Conservation (phyloP, 75 land plant species). For the Isoetes taiwanensis region DNA sequence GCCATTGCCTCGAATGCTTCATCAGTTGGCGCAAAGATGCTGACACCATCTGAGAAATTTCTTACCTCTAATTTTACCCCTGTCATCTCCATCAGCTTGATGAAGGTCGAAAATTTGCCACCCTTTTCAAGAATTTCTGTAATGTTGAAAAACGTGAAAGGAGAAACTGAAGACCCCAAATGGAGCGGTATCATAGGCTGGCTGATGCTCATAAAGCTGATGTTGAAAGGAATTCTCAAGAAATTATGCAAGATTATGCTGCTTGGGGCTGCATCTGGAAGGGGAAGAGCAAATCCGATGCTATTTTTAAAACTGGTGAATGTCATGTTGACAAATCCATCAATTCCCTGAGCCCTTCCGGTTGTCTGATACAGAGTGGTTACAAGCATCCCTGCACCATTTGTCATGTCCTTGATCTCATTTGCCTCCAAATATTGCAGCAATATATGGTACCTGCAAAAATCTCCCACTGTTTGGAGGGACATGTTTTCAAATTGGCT, state of each 20-base stretch:
- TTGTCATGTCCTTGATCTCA: slow-evolving; percentile 39
- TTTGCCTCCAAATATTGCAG: slow-evolving; percentile 43
- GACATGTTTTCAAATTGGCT: slow-evolving; percentile 23
- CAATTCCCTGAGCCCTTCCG: slow-evolving; percentile 41
- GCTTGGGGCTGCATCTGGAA: no score
- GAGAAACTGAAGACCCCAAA: no score
- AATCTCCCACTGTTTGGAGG: slow-evolving; percentile 16
- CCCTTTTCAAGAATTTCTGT: slow-evolving; percentile 41
- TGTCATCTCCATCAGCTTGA: slow-evolving; percentile 50
- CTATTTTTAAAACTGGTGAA: slow-evolving; percentile 8
- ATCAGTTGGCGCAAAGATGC: slow-evolving; percentile 60
- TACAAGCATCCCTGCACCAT: slow-evolving; percentile 43
- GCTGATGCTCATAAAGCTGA: slow-evolving; percentile 35
- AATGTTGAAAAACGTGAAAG: slow-evolving; percentile 37
- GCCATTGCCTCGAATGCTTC: slow-evolving; percentile 38
- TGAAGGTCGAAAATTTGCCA: slow-evolving; percentile 40
- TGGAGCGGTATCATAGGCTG: slow-evolving; percentile 37
- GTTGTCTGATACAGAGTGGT: slow-evolving; percentile 75
- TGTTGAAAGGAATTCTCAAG: slow-evolving; percentile 34
- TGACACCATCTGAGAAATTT: slow-evolving; percentile 51
- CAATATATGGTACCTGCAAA: slow-evolving; percentile 69
- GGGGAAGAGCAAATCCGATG: slow-evolving; percentile 29
- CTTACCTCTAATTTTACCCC: slow-evolving; percentile 53
- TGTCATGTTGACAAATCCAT: slow-evolving; percentile 54
- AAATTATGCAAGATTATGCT: slow-evolving; percentile 33